Conservation (phyloP, 371 early-diverging fungal genomes). For the Lichtheimia ornata region DNA sequence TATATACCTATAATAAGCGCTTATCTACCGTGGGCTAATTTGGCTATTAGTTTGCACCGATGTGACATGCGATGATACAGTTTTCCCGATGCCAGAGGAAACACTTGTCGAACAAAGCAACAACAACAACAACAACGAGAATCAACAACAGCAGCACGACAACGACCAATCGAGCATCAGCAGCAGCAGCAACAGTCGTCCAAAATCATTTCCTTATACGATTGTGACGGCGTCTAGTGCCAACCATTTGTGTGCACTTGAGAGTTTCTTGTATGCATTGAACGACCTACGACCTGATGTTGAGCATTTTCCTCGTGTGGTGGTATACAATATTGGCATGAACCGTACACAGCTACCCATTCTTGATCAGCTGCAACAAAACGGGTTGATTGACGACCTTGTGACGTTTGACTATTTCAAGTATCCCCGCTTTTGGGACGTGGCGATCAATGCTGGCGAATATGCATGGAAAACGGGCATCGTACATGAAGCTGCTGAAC, state of each 20-base stretch:
- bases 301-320: slow-evolving; percentile 40
- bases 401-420: slow-evolving; percentile 50
- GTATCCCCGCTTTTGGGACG: slow-evolving; percentile 67
- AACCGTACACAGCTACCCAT: slow-evolving; percentile 49
- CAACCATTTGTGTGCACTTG: slow-evolving; percentile 64
- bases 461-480: slow-evolving; percentile 72
- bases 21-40: not conserved
- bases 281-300: slow-evolving; percentile 39
- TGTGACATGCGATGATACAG: not conserved
- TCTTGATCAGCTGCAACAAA: slow-evolving; percentile 35
- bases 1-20: not conserved
- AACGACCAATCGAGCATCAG: not conserved
- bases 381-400: slow-evolving; percentile 50
- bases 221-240: slow-evolving; percentile 64
- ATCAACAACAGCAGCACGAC: not conserved
- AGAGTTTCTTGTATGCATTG: slow-evolving; percentile 56
- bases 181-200: not conserved
- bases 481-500: slow-evolving; percentile 52
- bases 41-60: not conserved
- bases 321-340: slow-evolving; percentile 53
- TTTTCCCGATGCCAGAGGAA: not conserved
- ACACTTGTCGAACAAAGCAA: not conserved
- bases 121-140: not conserved
- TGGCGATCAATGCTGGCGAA: slow-evolving; percentile 57
- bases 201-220: slow-evolving; percentile 39